Evolutionary conservation across 306 rosid species (phyloP).

Genomic region (Senna tora): DNA sequence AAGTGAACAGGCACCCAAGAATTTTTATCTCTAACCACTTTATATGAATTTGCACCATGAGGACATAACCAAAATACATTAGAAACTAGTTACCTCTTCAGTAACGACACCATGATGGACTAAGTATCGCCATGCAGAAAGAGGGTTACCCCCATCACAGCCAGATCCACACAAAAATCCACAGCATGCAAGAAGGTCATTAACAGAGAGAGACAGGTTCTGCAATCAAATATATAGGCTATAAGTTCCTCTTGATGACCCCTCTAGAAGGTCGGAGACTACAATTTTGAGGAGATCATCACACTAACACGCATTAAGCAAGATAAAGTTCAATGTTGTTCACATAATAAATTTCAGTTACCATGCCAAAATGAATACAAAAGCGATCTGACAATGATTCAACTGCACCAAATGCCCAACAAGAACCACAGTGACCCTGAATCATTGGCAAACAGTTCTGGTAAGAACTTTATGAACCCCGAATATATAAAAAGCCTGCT

Average conservation of each 20-base stretch:
- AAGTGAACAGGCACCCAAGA: slow-evolving; percentile 4
- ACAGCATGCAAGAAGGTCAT: slow-evolving; percentile 92
- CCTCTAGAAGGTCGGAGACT: slow-evolving; percentile 2
- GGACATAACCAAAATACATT: background rate
- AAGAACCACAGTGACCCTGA: slow-evolving; percentile 99
- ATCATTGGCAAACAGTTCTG: slow-evolving; percentile 35
- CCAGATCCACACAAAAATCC: slow-evolving; percentile 93
- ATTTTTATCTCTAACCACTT: slow-evolving; percentile 20
- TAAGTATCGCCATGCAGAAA: slow-evolving; percentile 80
- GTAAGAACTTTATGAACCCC: slow-evolving; percentile 24
- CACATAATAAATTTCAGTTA: slow-evolving; percentile 35
- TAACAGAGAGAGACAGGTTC: slow-evolving; percentile 84
- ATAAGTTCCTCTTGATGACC: slow-evolving; percentile 35
- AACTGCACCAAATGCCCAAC: slow-evolving; percentile 99
- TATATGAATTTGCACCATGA: slow-evolving; percentile 3
- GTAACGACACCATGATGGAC: slow-evolving; percentile 88
- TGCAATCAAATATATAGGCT: slow-evolving; percentile 44
- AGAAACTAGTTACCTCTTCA: slow-evolving; percentile 67
- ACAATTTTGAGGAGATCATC: background rate
- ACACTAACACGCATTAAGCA: slow-evolving; percentile 21
- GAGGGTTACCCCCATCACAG: slow-evolving; percentile 85
- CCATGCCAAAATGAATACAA: slow-evolving; percentile 74
- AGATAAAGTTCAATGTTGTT: slow-evolving; percentile 8
- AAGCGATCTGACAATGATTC: slow-evolving; percentile 92
- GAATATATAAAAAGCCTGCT: slow-evolving; percentile 3